Base-by-base conservation (phyloP, 768 basidiomycete species). In the Russula virescens region DNA sequence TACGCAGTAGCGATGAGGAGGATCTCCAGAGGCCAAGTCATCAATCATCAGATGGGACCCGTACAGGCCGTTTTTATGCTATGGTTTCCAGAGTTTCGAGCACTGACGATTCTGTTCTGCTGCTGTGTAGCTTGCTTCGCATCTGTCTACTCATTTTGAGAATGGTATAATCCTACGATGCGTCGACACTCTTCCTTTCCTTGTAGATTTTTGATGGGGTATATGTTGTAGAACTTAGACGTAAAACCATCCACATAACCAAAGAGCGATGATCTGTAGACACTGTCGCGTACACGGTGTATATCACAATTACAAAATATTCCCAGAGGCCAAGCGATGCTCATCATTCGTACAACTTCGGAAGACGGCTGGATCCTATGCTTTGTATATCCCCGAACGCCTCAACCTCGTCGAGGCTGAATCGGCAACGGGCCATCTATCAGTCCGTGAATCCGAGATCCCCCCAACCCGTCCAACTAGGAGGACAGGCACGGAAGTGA, bases 401-500 rank as follows among this genome's bases (percentile, higher is more conserved):
- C n/a, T 16, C 23, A 40, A 23, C 51, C 31, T 31, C 31, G 8
- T 31, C 31, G 23, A 49, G 21, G n/a, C 46, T 31, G 21, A n/a
- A 46, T 35, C 14, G n/a, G 38, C n/a, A 43, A 43, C 31, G 46
- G 28, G 28, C 46, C 38, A 3, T 38, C 40, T 54, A 25, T 48
- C 56, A 65, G 69, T 85, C 82, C 31, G 78, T 77, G 79, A 88
- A 85, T 11, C 85, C 84, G 47, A 88, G 79, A 62, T 69, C 61
- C 23, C 85, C 85, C 75, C 80, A 86, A 60, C 83, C 83, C 50
- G 84, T 82, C 85, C 83, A 87, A 59, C 72, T 70, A 13, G 86
- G 85, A 67, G 80, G 79, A 74, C 85, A 88, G 55, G 79, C 84
- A 60, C 86, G 81, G 81, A 85, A 85, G 70, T 83, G 81, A 51